Conservation (phyloP, 768 basidiomycete species). For the Lactarius vividus region DNA sequence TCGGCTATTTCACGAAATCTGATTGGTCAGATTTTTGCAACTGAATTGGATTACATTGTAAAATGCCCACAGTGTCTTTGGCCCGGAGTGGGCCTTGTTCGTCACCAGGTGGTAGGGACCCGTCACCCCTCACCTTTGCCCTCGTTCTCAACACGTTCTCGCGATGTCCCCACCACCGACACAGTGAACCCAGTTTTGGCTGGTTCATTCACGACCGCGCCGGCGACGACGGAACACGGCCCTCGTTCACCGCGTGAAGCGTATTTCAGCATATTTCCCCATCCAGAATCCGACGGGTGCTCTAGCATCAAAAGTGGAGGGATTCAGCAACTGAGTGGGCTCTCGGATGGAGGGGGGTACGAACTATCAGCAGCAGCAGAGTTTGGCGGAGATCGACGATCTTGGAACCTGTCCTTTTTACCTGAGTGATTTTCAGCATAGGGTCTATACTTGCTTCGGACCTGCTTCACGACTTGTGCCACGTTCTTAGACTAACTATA, state of each 20-base stretch:
- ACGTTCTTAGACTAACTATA: conserved; percentile 52
- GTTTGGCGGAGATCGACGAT: conserved; percentile 57
- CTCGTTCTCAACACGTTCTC: background rate
- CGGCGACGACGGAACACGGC: conserved; percentile 64
- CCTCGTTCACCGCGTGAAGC: conserved; percentile 72
- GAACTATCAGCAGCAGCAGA: conserved; percentile 68
- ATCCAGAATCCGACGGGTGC: conserved; percentile 93
- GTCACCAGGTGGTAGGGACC: too few relatives aligned
- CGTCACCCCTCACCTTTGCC: too few relatives aligned
- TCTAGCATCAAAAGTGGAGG: conserved; percentile 56
- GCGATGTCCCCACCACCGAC: background rate
- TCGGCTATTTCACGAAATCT: too few relatives aligned
- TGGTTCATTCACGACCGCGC: conserved; percentile 64
- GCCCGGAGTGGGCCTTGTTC: too few relatives aligned
- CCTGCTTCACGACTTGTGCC: too few relatives aligned
- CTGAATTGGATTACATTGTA: too few relatives aligned
- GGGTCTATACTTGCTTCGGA: too few relatives aligned
- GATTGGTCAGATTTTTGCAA: too few relatives aligned
- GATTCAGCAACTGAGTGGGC: background rate
- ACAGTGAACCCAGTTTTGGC: conserved; percentile 47
- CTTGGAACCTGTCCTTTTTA: too few relatives aligned
- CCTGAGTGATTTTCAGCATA: too few relatives aligned
- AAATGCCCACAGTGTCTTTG: too few relatives aligned
- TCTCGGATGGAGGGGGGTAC: conserved; percentile 30
- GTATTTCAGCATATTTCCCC: conserved; percentile 88